These are phyloP conservation scores for Linum tenue DNA, from an alignment of 345 rosid species.

Conservation along the genomic window DNA sequence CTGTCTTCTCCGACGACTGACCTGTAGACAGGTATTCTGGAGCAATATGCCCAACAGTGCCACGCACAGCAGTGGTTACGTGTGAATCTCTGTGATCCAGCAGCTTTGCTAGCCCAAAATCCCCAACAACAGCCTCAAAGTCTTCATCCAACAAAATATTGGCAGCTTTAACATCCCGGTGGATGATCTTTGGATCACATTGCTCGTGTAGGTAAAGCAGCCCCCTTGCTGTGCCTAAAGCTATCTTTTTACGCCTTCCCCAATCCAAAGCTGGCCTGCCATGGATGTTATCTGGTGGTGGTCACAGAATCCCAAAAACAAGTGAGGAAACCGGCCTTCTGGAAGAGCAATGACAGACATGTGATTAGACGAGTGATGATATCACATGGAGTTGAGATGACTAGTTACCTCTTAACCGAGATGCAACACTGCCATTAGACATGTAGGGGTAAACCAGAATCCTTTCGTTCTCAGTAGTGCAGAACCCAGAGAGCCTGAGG, in stretches of 20 bases:
- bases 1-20: conserved; percentile 10
- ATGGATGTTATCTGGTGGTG: background rate
- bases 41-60: conserved; percentile 11
- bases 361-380: background rate
- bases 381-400: background rate
- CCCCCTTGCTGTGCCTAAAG: conserved; percentile 10
- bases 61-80: conserved; percentile 11
- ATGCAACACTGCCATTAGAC: conserved; percentile 95
- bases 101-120: conserved; percentile 9
- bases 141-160: conserved; percentile 10
- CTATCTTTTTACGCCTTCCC: conserved; percentile 5
- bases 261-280: conserved; percentile 4
- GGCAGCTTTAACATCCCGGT: conserved; percentile 8
- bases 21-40: conserved; percentile 8
- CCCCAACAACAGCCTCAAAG: conserved; percentile 9
- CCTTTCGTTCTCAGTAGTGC: conserved; percentile 82
- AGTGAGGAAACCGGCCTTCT: background rate
- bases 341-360: background rate
- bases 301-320: background rate
- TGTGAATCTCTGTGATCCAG: conserved; percentile 9
- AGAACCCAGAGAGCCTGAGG: conserved; percentile 89
- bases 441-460: conserved; percentile 92
- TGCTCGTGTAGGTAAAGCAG: conserved; percentile 7
- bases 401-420: conserved; percentile 71
- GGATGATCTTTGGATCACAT: conserved; percentile 9